Evolutionary conservation across 176 grass and related monocot genomes (phyloP).

Genomic region (Bothriochloa decipiens): DNA sequence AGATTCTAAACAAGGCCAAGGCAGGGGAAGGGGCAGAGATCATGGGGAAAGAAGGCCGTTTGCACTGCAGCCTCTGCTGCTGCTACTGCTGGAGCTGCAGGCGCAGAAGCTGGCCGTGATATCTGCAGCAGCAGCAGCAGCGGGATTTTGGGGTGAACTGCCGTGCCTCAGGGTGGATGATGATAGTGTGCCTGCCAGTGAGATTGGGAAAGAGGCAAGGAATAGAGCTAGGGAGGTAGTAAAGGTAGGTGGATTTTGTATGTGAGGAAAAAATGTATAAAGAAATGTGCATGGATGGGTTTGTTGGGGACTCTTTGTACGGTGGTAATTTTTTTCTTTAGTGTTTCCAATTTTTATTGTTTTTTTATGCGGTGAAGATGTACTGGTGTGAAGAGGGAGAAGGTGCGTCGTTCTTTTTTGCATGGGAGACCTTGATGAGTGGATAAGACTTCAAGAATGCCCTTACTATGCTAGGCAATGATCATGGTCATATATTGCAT

Average conservation of each 20-base stretch:
- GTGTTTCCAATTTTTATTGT: too few species aligned
- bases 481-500: not conserved
- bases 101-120: conserved; percentile 15
- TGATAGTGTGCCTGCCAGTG: conserved; percentile 9
- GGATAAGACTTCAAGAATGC: not conserved
- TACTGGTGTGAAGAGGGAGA: not conserved
- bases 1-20: too few species aligned
- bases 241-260: not conserved
- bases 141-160: conserved; percentile 26
- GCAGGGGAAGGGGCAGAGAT: conserved; percentile 18
- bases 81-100: not conserved
- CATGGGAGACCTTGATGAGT: conserved; percentile 9
- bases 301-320: not conserved
- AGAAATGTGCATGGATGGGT: not conserved
- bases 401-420: conserved; percentile 17
- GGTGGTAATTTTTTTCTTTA: not conserved
- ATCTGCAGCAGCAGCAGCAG: conserved; percentile 8
- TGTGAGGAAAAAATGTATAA: not conserved
- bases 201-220: conserved; percentile 46
- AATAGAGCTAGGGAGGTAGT: conserved; percentile 34
- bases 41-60: conserved; percentile 35
- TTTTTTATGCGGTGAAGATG: not conserved
- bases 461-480: not conserved
- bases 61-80: conserved; percentile 52
- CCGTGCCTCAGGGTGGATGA: conserved; percentile 24